These are phyloP conservation scores for Calonectria pauciramosa DNA, from an alignment of 2,329 filamentous ascomycete species.

Conservation along the genomic window DNA sequence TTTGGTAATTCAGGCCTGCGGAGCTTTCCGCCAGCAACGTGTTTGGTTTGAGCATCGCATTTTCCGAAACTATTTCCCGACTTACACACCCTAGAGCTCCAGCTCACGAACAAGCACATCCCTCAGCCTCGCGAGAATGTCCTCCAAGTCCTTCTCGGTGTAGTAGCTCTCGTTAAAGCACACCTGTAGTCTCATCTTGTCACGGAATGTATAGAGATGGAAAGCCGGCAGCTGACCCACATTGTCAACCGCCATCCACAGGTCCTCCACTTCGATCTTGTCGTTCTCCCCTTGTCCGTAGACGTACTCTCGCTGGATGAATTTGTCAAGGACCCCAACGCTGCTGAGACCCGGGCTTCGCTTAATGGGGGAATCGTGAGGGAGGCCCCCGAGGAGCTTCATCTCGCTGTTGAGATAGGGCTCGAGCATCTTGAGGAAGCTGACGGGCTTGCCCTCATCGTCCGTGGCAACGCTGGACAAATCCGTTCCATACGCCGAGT, in stretches of 20 bases:
- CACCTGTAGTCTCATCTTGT: neutral
- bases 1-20: neutral
- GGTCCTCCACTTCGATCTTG: neutral
- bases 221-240: neutral
- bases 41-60: neutral
- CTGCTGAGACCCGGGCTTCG: constrained; percentile 9
- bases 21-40: too few relatives aligned
- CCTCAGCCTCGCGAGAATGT: neutral
- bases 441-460: constrained; percentile 2
- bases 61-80: neutral
- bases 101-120: neutral
- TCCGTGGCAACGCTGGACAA: neutral
- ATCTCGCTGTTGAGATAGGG: neutral
- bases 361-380: neutral
- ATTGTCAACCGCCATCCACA: constrained; percentile 3
- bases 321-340: neutral
- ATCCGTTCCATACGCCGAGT: neutral
- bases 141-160: neutral
- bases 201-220: constrained; percentile 8
- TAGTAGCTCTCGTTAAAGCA: constrained; percentile 15
- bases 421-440: constrained; percentile 10
- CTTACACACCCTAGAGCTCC: neutral
- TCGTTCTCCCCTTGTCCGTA: neutral
- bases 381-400: neutral
- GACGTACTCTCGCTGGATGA: neutral